phyloP scores from a whole-genome alignment of 192 early-diverging fungal species.

The Backusella parvicylindrica region DNA sequence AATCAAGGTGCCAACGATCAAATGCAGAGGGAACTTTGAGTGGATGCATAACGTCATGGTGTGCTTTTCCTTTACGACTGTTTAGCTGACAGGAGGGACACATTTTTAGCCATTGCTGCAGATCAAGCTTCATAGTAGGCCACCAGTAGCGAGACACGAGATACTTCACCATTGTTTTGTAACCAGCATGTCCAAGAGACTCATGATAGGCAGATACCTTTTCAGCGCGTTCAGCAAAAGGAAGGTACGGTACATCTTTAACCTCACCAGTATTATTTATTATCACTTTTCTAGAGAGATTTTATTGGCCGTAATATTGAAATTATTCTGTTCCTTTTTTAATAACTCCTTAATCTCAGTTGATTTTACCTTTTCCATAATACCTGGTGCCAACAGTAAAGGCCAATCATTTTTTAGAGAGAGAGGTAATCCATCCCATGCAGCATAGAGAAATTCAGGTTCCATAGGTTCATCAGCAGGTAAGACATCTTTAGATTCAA shows the following conservation, averaged over 20 bases:
- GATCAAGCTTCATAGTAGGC: background rate
- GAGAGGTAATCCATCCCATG: background rate
- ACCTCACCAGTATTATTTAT: background rate
- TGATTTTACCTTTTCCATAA: background rate
- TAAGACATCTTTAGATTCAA: background rate
- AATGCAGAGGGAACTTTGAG: constrained; percentile 4
- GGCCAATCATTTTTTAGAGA: background rate
- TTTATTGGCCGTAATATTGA: background rate
- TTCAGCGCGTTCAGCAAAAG: background rate
- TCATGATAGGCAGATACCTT: background rate
- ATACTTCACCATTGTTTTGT: background rate
- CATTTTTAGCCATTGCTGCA: background rate
- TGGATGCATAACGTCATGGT: background rate
- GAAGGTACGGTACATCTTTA: background rate
- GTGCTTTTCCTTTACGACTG: background rate
- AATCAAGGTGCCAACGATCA: constrained; percentile 13
- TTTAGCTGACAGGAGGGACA: background rate
- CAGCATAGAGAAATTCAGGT: background rate
- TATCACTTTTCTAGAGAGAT: background rate
- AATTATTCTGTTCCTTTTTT: background rate
- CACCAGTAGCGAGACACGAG: background rate
- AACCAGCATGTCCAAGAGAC: background rate
- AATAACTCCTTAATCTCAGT: background rate
- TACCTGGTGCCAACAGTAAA: background rate
- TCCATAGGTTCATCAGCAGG: background rate